Conservation (phyloP, 1,139 yeast species). For the Candida gigantensis region DNA sequence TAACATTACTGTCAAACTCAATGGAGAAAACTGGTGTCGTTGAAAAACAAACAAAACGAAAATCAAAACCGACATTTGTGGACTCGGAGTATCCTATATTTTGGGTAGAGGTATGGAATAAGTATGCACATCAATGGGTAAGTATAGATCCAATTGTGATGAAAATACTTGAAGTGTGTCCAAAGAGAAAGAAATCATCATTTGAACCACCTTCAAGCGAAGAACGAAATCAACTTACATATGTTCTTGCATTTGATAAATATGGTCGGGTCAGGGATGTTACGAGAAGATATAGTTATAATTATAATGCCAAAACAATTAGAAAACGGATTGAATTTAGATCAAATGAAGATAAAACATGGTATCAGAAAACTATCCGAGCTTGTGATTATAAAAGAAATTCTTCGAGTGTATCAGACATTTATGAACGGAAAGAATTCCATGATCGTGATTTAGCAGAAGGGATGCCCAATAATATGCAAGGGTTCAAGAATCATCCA, state of each 20-base stretch:
- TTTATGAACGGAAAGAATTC: conserved; percentile 71
- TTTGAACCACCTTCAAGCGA: conserved; percentile 78
- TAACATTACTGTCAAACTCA: conserved; percentile 22
- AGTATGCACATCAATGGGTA: conserved; percentile 70
- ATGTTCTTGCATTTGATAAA: conserved; percentile 75
- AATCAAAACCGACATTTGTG: conserved; percentile 15
- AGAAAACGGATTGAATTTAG: conserved; percentile 66
- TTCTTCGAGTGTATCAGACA: conserved; percentile 52
- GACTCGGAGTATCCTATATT: conserved; percentile 65
- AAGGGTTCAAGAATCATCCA: conserved; percentile 88
- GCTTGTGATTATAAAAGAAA: conserved; percentile 32
- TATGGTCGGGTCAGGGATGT: conserved; percentile 73
- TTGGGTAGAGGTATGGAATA: conserved; percentile 96
- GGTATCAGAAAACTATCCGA: conserved; percentile 58
- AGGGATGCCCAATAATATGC: conserved; percentile 83
- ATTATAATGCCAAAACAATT: conserved; percentile 71
- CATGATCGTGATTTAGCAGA: conserved; percentile 67
- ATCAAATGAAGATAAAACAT: conserved; percentile 55
- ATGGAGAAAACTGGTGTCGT: conserved; percentile 3
- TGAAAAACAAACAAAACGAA: conserved; percentile 2
- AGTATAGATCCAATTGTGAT: conserved; percentile 78
- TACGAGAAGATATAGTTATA: conserved; percentile 75
- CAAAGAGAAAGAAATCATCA: conserved; percentile 56
- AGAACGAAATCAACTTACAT: conserved; percentile 59
- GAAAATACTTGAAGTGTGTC: conserved; percentile 62